Base-by-base conservation (phyloP, 2,329 filamentous ascomycete species). In the Fusarium avenaceum region DNA sequence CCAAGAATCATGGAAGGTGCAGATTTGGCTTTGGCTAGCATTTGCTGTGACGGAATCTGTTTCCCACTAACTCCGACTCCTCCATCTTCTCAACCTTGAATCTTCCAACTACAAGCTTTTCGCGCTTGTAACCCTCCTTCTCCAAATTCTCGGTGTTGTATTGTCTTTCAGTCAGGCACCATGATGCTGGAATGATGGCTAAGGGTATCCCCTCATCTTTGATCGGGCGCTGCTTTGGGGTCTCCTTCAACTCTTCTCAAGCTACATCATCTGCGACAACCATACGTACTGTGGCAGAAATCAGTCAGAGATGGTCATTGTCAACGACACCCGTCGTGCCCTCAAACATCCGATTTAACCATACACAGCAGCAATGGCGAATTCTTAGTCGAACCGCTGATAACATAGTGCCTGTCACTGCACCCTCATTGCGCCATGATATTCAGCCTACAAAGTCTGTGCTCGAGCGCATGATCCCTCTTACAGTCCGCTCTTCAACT, bases 181-280 rank as follows among this genome's bases (percentile, higher is more conserved):
- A 82, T 82, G 80, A 63, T 78, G 71, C 73, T 72, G 74, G 72
- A 68, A 78, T 76, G 69, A 82, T 82, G 80, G 79, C 79, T 76
- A 81, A 77, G 75, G 76, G 72, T 71, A 74, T 77, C 63, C 75
- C 76, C 62, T 75, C 75, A 65, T 76, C 77, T 77, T 74, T 77
- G 68, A 64, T 77, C 57, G 75, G 77, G 72, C 77, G 77, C 73
- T 76, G 74, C 69, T 71, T 78, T 57, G 73, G 76, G 62, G 74
- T 75, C 54, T 60, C 65, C 55, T 65, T 55, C 72, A 70, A 59
- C 67, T 72, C 72, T 64, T 63, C 57, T 63, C 56, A 53, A 58
- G 61, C 62, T 53, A 70, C 72, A 67, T 66, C 67, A 66, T 65
- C 70, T 56, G 67, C 61, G 35, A 45, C 44, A 47, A 57, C 57